Conservation (phyloP, 345 rosid species). For the Syzygium grande region DNA sequence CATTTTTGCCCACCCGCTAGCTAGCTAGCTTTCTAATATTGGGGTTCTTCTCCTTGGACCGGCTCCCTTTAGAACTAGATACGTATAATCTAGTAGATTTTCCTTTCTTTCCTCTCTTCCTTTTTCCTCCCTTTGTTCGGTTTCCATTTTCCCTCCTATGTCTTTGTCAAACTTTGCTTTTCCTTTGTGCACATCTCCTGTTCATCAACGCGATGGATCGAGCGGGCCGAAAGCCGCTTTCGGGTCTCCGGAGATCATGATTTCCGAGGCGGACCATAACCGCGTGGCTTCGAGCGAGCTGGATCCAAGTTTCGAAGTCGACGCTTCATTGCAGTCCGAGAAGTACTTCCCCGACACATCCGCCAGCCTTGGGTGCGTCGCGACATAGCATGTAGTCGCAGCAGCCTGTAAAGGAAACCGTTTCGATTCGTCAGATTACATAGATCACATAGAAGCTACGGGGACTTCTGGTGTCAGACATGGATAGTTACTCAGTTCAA, state of each 20-base stretch:
- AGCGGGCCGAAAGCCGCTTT: slow-evolving; percentile 36
- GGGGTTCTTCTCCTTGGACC: background rate
- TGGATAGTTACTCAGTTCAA: background rate
- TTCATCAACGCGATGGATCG: background rate
- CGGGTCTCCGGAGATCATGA: slow-evolving; percentile 58
- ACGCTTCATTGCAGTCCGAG: slow-evolving; percentile 82
- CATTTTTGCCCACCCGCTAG: background rate
- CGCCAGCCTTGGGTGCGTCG: slow-evolving; percentile 49
- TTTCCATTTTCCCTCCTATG: background rate
- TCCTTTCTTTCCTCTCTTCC: background rate
- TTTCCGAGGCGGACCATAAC: slow-evolving; percentile 79
- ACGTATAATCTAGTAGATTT: background rate
- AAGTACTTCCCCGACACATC: slow-evolving; percentile 71
- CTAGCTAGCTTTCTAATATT: background rate
- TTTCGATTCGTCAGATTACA: background rate
- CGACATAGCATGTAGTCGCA: slow-evolving; percentile 90
- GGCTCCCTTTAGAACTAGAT: background rate
- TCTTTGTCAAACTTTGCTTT: background rate
- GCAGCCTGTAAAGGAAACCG: slow-evolving; percentile 46
- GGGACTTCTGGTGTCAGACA: background rate
- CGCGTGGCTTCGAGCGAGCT: slow-evolving; percentile 60
- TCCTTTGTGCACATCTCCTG: background rate
- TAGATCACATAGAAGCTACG: background rate
- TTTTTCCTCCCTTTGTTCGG: background rate
- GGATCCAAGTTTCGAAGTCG: slow-evolving; percentile 62